Percentiles rank a stretch among this genome's conserved stretches.
Evolutionary conservation across 371 early-diverging fungal genomes (phyloP).

Genomic region (Actinomortierella ambigua): DNA sequence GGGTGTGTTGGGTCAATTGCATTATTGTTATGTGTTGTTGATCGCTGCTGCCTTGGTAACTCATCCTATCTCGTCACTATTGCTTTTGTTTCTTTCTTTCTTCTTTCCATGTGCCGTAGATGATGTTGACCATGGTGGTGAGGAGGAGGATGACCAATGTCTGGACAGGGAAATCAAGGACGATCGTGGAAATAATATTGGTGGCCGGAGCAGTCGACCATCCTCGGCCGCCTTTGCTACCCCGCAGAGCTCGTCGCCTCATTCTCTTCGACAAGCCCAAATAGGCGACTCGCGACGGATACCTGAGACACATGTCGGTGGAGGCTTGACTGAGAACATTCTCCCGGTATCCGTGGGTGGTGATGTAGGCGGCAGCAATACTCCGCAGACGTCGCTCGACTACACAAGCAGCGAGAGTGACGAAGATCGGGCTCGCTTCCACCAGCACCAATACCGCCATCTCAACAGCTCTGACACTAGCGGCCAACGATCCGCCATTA

Average conservation of each 20-base stretch:
- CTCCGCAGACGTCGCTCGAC: constrained; percentile 1
- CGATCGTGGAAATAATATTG: constrained; percentile 11
- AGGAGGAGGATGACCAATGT: not conserved
- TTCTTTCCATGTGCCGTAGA: not conserved
- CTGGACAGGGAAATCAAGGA: too few species aligned
- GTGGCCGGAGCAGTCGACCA: constrained; percentile 11
- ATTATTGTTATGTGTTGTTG: too few species aligned
- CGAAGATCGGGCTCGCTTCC: constrained; percentile 19
- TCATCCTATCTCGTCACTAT: too few species aligned
- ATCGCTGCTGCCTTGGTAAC: too few species aligned
- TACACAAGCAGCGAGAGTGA: constrained; percentile 36
- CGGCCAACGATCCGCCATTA: constrained; percentile 7
- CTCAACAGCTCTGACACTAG: constrained; percentile 9
- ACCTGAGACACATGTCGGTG: not conserved
- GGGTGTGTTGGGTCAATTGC: too few species aligned
- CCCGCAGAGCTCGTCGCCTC: constrained; percentile 34
- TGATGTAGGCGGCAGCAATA: not conserved
- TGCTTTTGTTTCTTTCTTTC: too few species aligned
- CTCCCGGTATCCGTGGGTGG: too few species aligned
- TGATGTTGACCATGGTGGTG: not conserved
- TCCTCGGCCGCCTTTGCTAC: constrained; percentile 26
- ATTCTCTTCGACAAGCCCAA: constrained; percentile 8
- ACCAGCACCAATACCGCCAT: constrained; percentile 18
- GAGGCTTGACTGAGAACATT: constrained; percentile 8
- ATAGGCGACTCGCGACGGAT: too few species aligned